Evolutionary conservation across 2,329 filamentous ascomycete genomes (phyloP).

Genomic region (Colletotrichum limetticola): DNA sequence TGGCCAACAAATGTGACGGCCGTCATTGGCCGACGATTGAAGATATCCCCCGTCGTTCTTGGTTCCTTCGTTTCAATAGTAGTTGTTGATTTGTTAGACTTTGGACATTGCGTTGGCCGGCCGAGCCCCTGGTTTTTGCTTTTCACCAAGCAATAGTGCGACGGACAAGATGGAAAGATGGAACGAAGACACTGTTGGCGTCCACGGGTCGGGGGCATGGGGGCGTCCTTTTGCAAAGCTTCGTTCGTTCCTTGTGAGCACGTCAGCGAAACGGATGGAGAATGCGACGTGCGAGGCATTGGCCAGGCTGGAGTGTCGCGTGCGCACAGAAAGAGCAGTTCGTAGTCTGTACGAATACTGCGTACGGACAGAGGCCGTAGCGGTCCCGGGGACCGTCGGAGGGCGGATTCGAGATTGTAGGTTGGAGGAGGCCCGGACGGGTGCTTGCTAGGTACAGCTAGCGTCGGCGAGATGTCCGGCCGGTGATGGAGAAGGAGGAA

Average conservation of each 20-base stretch:
- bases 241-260: slow-evolving; percentile 6
- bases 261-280: slow-evolving; percentile 20
- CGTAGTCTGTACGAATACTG: neutral
- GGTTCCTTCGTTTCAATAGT: slow-evolving; percentile 25
- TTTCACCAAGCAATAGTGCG: slow-evolving; percentile 10
- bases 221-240: neutral
- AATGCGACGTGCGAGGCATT: slow-evolving; percentile 17
- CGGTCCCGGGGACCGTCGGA: slow-evolving; percentile 27
- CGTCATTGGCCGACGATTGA: slow-evolving; percentile 15
- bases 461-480: slow-evolving; percentile 32
- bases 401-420: slow-evolving; percentile 10
- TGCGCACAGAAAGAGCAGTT: slow-evolving; percentile 12
- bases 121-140: neutral
- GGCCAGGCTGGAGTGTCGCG: slow-evolving; percentile 15
- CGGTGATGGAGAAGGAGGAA: slow-evolving; percentile 8
- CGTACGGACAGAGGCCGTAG: neutral
- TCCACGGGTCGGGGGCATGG: neutral
- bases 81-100: neutral
- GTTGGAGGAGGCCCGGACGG: slow-evolving; percentile 26
- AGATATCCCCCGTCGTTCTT: slow-evolving; percentile 12
- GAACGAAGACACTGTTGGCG: neutral
- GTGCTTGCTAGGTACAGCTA: slow-evolving; percentile 20
- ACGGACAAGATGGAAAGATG: neutral
- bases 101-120: neutral
- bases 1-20: slow-evolving; percentile 6